Evolutionary conservation across 2,329 filamentous ascomycete genomes (phyloP).

Genomic region (Neonectria ditissima): DNA sequence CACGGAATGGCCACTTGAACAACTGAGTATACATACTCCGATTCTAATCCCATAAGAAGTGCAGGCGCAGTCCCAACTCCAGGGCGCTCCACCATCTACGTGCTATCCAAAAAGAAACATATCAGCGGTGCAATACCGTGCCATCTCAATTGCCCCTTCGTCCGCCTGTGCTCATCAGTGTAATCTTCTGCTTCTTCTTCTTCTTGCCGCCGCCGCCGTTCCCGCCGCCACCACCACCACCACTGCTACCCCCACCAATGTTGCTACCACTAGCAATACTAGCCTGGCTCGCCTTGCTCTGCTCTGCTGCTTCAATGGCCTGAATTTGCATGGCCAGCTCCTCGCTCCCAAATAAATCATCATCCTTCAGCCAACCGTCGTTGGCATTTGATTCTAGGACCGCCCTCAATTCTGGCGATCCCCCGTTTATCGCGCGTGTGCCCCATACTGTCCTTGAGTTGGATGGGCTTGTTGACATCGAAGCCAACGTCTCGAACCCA

Average conservation of each 20-base stretch:
- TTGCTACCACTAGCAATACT: constrained; percentile 35
- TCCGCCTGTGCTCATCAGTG: constrained; percentile 76
- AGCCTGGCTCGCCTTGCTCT: constrained; percentile 29
- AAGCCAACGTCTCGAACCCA: constrained; percentile 77
- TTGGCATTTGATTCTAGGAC: constrained; percentile 54
- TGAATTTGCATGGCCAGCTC: constrained; percentile 72
- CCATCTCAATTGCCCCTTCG: constrained; percentile 56
- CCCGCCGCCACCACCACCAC: constrained; percentile 41
- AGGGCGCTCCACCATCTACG: constrained; percentile 10
- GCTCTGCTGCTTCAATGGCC: constrained; percentile 59
- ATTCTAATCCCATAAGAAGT: constrained; percentile 1
- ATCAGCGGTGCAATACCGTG: constrained; percentile 5
- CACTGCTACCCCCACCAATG: constrained; percentile 42
- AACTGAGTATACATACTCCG: constrained; percentile 1
- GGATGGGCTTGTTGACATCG: constrained; percentile 84
- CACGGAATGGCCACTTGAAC: constrained; percentile 7
- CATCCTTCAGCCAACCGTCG: constrained; percentile 89
- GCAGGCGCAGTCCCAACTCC: constrained; percentile 9
- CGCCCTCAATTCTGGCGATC: constrained; percentile 66
- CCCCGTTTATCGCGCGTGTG: constrained; percentile 74
- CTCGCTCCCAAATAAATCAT: constrained; percentile 74
- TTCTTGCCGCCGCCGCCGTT: constrained; percentile 63
- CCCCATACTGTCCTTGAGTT: constrained; percentile 90
- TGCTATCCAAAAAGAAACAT: neutral
- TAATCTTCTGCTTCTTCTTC: constrained; percentile 80